Percentiles rank a stretch among this genome's conserved stretches.
Evolutionary conservation across 2,329 filamentous ascomycete genomes (phyloP).

Genomic region (Aspergillus sp.): DNA sequence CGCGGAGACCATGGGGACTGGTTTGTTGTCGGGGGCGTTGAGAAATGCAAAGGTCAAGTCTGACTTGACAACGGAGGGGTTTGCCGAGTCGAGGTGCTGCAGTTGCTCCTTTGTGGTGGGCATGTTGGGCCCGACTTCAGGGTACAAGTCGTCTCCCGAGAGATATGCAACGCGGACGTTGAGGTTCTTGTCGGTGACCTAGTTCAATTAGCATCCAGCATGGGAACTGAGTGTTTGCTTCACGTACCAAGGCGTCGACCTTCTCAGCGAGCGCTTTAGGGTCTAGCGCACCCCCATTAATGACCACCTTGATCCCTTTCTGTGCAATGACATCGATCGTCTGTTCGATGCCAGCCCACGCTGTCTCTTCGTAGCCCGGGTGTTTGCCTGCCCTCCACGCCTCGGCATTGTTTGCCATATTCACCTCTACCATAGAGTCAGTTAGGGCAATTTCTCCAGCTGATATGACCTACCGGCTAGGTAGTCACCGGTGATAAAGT

Average conservation of each 20-base stretch:
- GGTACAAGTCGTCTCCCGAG: constrained; percentile 46
- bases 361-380: constrained; percentile 46
- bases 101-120: constrained; percentile 33
- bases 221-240: constrained; percentile 1
- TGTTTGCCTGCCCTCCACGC: constrained; percentile 41
- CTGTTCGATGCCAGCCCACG: constrained; percentile 50
- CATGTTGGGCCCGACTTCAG: constrained; percentile 31
- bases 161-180: constrained; percentile 47
- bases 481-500: constrained; percentile 57
- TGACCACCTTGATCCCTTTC: constrained; percentile 54
- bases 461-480: constrained; percentile 38
- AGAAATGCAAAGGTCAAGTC: constrained; percentile 40
- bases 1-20: constrained; percentile 46
- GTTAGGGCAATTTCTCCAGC: too few relatives aligned
- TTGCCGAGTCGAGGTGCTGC: constrained; percentile 42
- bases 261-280: constrained; percentile 53
- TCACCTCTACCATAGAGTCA: constrained; percentile 36
- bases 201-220: background rate
- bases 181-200: constrained; percentile 35
- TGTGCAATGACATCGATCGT: constrained; percentile 47
- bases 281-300: constrained; percentile 59
- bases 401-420: constrained; percentile 47
- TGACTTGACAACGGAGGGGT: constrained; percentile 34
- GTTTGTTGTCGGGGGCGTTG: constrained; percentile 33
- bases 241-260: constrained; percentile 37